Percentiles rank a stretch among this genome's conserved stretches.
Evolutionary conservation across 2,329 filamentous ascomycete species (phyloP).

Genomic region (Penicillium griseofulvum): DNA sequence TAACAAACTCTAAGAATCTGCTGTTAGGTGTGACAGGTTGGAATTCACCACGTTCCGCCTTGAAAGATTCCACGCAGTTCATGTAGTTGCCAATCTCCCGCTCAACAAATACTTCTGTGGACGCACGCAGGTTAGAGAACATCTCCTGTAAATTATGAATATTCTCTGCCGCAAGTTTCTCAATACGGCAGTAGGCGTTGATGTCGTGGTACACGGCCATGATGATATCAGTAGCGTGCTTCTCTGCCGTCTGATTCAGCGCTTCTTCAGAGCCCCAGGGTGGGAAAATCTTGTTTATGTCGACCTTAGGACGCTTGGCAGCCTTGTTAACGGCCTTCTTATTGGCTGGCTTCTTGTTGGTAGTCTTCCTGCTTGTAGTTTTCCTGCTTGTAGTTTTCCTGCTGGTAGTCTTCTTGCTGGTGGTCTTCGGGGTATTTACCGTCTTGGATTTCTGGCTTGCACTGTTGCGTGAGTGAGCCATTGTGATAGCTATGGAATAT

Average conservation of each 20-base stretch:
- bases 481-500: background rate
- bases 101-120: background rate
- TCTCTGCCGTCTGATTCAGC: background rate
- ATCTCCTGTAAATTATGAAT: background rate
- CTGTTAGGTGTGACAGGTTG: background rate
- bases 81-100: background rate
- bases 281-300: background rate
- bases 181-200: background rate
- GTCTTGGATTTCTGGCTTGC: background rate
- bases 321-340: background rate
- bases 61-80: background rate
- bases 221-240: background rate
- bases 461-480: background rate
- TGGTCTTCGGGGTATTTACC: background rate
- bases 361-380: background rate
- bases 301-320: background rate
- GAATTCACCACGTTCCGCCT: background rate
- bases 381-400: background rate
- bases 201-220: constrained; percentile 2
- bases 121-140: background rate
- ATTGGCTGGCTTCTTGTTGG: background rate
- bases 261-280: background rate
- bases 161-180: background rate
- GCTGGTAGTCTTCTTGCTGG: background rate
- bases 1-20: constrained; percentile 7